phyloP scores from a whole-genome alignment of 2,329 filamentous ascomycete species.

The Chalaropsis ovoidea region DNA sequence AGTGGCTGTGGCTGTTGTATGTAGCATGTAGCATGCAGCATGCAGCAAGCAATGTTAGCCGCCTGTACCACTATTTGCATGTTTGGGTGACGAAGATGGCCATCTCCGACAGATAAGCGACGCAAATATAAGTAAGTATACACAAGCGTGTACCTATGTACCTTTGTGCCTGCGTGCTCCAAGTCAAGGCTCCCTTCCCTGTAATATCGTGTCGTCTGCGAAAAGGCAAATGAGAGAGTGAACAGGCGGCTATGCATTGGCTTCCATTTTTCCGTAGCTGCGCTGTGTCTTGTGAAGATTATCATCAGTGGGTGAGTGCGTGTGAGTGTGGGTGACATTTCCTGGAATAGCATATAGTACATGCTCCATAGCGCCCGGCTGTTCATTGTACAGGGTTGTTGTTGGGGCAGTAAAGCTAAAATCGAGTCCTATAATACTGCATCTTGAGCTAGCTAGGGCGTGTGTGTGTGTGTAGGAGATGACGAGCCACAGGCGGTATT shows the following conservation, averaged over 20 bases:
- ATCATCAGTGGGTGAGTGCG: not conserved
- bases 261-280: no score
- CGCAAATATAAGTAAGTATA: not conserved
- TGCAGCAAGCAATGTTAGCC: not conserved
- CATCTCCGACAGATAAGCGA: not conserved
- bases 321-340: not conserved
- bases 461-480: not conserved
- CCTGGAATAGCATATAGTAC: not conserved
- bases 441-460: not conserved
- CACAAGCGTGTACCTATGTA: no score
- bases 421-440: not conserved
- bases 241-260: no score
- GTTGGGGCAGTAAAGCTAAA: not conserved
- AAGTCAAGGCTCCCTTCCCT: no score
- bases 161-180: no score
- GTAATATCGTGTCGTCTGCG: not conserved
- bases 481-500: not conserved
- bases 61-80: conserved; percentile 6
- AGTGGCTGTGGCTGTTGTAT: not conserved
- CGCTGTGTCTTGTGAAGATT: not conserved
- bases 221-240: not conserved
- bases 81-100: not conserved
- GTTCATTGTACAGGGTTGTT: not conserved
- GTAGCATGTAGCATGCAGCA: no score
- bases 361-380: no score